phyloP scores from a whole-genome alignment of 805 yeast genomes.

The Debaryomyces castellii region DNA sequence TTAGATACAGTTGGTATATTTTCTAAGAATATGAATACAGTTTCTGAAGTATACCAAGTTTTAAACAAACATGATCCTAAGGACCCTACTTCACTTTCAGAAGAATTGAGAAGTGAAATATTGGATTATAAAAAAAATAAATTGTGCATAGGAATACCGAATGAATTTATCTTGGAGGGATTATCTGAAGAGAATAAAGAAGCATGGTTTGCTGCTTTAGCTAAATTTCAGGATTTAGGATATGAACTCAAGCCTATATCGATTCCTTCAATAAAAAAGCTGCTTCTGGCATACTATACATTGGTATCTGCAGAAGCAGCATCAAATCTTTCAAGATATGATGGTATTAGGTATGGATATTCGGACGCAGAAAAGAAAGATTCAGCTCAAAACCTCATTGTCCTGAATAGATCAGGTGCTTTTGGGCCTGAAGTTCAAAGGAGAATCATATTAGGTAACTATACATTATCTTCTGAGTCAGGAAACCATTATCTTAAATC shows the following conservation, averaged over 20 bases:
- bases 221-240: conserved; percentile 44
- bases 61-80: conserved; percentile 63
- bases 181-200: conserved; percentile 46
- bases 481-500: conserved; percentile 78
- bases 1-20: conserved; percentile 92
- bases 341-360: conserved; percentile 83
- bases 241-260: conserved; percentile 62
- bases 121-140: conserved; percentile 10
- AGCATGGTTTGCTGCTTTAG: conserved; percentile 48
- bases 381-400: conserved; percentile 14
- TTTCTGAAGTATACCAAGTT: conserved; percentile 50
- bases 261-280: conserved; percentile 62
- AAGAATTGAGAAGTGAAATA: conserved; percentile 29
- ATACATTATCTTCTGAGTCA: conserved; percentile 76
- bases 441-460: conserved; percentile 83
- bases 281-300: conserved; percentile 83
- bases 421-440: conserved; percentile 85
- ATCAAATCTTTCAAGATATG: conserved; percentile 85
- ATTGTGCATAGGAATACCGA: conserved; percentile 69
- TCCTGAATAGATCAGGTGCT: conserved; percentile 57
- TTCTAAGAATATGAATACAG: conserved; percentile 45
- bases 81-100: conserved; percentile 74
- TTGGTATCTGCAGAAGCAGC: conserved; percentile 92
- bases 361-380: conserved; percentile 29
- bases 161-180: conserved; percentile 61